Base-by-base conservation (phyloP, 768 basidiomycete genomes). In the Phallus indusiatus region DNA sequence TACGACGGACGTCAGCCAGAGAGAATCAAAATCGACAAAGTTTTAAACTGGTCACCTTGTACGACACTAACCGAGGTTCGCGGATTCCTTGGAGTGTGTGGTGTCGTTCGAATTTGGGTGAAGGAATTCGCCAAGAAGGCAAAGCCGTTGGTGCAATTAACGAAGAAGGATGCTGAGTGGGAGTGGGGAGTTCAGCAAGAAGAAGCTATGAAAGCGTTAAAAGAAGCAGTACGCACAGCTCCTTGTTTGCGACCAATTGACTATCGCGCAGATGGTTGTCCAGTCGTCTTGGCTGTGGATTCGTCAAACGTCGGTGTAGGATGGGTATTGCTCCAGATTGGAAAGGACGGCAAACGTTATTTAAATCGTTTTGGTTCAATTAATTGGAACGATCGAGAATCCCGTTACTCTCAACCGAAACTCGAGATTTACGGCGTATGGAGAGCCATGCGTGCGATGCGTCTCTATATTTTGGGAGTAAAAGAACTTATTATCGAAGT, bases 301-400 rank as follows among this genome's bases (percentile, higher is more conserved):
- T 67, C 66, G 0, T 69, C 67, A 12, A 52, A 18, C 35, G 63
- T 66, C 14, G 67, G 64, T 6, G 62, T 64, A 0, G 66, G 69
- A 2, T 70, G 60, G 55, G 47, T 70, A 0, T 63, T 76, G 0
- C 53, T 46, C 1, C 72, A 75, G 28, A 47, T 62, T 5, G 63
- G 68, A 20, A 14, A 50, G 0, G 59, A 65, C 1, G 54, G 64
- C 0, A 60, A 60, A 14, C 60, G 64, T 0, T 65, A 66, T 16
- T 74, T 67, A 33, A 65, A 67, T 0, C 62, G 66, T 0, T 80
- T 78, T 48, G 68, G 74, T 0, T 78, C 73, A 0, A 73, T 79
- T 0, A 64, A 70, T 0, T 64, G 77, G 22, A 75, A 74, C 42
- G 68, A 62, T 0, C 61, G 60, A 1, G 67, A 70, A 36, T 20